These are phyloP conservation scores for Fusarium algeriense DNA, from an alignment of 2,329 filamentous ascomycete species.

Conservation along the genomic window DNA sequence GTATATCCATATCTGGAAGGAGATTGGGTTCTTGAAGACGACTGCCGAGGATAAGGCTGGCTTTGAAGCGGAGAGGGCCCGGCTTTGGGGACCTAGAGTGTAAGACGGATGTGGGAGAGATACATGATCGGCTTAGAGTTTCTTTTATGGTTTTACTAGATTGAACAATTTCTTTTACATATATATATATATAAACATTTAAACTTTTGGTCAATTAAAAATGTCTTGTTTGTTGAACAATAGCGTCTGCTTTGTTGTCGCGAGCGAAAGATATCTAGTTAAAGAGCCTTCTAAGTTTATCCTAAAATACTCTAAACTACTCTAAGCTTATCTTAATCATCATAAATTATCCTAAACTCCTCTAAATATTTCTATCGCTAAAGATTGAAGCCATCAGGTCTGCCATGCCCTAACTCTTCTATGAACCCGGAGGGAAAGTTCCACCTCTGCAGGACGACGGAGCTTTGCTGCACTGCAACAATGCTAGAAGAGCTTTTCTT, in stretches of 20 bases:
- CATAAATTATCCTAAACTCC: rapidly evolving
- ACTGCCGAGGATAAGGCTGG: constrained; percentile 31
- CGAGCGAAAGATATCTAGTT: rapidly evolving
- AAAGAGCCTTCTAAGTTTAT: rapidly evolving
- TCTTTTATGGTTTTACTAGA: not conserved
- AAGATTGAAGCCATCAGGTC: too few species aligned
- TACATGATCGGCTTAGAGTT: not conserved
- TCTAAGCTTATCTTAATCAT: too few species aligned
- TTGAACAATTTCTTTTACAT: not conserved
- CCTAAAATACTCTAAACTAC: rapidly evolving
- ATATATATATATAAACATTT: not conserved
- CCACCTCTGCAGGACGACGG: not conserved
- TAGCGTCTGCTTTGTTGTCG: too few species aligned
- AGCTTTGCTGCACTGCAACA: not conserved
- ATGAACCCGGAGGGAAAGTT: not conserved
- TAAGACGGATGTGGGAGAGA: not conserved
- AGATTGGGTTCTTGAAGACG: constrained; percentile 40
- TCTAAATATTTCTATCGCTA: rapidly evolving
- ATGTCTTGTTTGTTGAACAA: too few species aligned
- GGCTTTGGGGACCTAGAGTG: constrained; percentile 22
- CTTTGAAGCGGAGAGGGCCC: constrained; percentile 24
- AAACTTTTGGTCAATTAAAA: not conserved
- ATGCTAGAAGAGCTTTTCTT: rapidly evolving
- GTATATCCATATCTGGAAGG: constrained; percentile 43
- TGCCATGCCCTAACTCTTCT: too few species aligned